A percentile compares a stretch with the other conserved stretches of the same genome.
phyloP scores from a whole-genome alignment of 2,329 filamentous ascomycete genomes.

The Pyricularia sp. region DNA sequence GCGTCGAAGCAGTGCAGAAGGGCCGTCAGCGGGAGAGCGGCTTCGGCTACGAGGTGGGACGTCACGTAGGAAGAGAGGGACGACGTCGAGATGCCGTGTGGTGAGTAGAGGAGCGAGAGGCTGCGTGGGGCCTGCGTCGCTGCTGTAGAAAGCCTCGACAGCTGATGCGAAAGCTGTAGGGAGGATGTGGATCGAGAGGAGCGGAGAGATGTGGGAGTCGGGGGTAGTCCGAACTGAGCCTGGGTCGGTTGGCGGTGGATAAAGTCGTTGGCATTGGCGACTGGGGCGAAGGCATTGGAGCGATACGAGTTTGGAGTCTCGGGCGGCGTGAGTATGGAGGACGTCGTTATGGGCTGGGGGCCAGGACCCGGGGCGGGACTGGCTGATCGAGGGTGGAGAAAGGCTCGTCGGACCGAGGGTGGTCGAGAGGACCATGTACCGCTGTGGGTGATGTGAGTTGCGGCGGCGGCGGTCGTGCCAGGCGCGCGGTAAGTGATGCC shows the following conservation, averaged over 20 bases:
- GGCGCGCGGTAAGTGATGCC: slow-evolving; percentile 64
- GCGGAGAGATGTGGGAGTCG: slow-evolving; percentile 25
- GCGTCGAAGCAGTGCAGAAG: slow-evolving; percentile 57
- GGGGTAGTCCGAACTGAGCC: slow-evolving; percentile 11
- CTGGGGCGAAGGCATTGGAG: neutral
- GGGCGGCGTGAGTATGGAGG: slow-evolving; percentile 18
- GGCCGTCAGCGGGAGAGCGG: slow-evolving; percentile 51
- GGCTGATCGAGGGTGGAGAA: neutral
- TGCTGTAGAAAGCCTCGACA: slow-evolving; percentile 6
- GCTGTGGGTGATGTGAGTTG: neutral
- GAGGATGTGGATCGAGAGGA: slow-evolving; percentile 26
- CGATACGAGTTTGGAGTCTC: slow-evolving; percentile 17
- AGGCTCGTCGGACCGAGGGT: neutral
- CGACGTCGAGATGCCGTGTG: slow-evolving; percentile 49
- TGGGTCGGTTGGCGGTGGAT: neutral
- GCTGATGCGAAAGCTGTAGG: slow-evolving; percentile 12
- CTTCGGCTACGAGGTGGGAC: slow-evolving; percentile 43
- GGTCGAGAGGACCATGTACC: slow-evolving; percentile 6
- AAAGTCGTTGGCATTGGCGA: neutral
- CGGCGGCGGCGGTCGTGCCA: slow-evolving; percentile 11
- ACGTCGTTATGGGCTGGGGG: neutral
- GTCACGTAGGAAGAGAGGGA: slow-evolving; percentile 45
- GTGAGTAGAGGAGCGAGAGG: slow-evolving; percentile 54
- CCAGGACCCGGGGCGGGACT: neutral
- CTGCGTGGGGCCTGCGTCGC: slow-evolving; percentile 22